Conservation (phyloP, 2,329 filamentous ascomycete species). For the Rosellinia necatrix region DNA sequence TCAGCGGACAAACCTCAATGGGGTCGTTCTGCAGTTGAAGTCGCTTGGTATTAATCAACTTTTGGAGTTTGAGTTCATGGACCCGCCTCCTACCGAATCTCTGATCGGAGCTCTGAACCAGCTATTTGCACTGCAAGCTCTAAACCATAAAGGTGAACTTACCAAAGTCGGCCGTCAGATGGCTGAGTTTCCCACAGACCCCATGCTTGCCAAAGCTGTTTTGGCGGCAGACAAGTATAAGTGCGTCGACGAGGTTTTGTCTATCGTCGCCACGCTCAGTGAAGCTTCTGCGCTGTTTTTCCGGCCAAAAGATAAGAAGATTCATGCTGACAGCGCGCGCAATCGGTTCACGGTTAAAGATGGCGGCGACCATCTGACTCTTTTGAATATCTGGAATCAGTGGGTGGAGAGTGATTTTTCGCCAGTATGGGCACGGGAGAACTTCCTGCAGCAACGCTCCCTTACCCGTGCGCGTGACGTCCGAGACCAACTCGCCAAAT, state of each 20-base stretch:
- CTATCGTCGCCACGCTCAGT: conserved; percentile 91
- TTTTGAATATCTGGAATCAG: conserved; percentile 93
- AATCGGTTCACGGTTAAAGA: conserved; percentile 88
- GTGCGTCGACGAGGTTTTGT: conserved; percentile 92
- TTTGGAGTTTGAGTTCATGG: conserved; percentile 94
- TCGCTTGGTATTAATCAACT: conserved; percentile 90
- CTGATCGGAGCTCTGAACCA: conserved; percentile 88
- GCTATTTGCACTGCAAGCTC: conserved; percentile 84
- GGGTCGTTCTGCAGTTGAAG: conserved; percentile 83
- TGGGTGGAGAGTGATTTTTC: conserved; percentile 93
- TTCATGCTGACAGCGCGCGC: conserved; percentile 89
- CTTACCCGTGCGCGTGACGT: conserved; percentile 88
- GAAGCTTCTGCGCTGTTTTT: conserved; percentile 91
- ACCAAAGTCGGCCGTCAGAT: conserved; percentile 92
- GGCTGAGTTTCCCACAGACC: conserved; percentile 92
- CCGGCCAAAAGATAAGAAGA: conserved; percentile 94
- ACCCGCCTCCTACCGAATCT: conserved; percentile 86
- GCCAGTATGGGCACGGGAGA: conserved; percentile 85
- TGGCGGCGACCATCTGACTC: conserved; percentile 85
- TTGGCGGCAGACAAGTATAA: conserved; percentile 86
- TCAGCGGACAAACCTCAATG: conserved; percentile 84
- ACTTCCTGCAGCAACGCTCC: conserved; percentile 91
- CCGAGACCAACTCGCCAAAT: conserved; percentile 85
- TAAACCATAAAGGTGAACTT: conserved; percentile 86
- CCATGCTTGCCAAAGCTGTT: conserved; percentile 87